Base-by-base conservation (phyloP, 305 asterid genomes). In the Coffea humblotiana region DNA sequence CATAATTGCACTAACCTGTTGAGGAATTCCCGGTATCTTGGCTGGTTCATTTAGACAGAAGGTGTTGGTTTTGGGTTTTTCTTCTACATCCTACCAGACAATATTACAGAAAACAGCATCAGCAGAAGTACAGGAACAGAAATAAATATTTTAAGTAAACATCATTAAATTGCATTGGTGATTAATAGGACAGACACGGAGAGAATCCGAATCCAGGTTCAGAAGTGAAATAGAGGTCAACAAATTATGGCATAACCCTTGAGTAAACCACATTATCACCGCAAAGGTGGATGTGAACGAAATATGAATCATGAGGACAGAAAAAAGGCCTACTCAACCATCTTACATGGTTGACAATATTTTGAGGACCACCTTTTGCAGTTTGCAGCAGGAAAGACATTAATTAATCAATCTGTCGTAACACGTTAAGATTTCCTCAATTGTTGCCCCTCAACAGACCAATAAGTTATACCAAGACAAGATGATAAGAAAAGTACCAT, bases 1-100 rank as follows among this genome's bases (percentile, higher is more conserved):
- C 21, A 72, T 21, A 48, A 56, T 56, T 40, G 61, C 43, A 25
- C 54, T 32, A 15, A 80, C 79, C 79, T 75, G 71, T 37, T 54
- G 64, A 80, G 8, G n/a, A 15, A 51, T 37, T 40, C 23, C 65
- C 11, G 37, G 49, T 54, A 1, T 11, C 27, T 27, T 23, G 51
- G 15, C 18, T 15, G 58, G 54, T 63, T 21, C 66, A 10, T n/a
- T 32, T n/a, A 23, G 16, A n/a, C 16, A n/a, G 32, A 27, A 18
- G 52, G 7, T 72, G 37, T 58, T 49, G 47, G 4, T 77, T 52
- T 10, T 19, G 1, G 40, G 23, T 4, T 14, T 45, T 37, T 73
- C 29, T 65, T 43, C 27, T 73, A 51, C 37, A 37, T 43, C 61
- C 83, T 74, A 69, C 54, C 74, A 7, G 48, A 15, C 52, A 10